Conservation (phyloP, 371 early-diverging fungal species). For the Zancudomyces culisetae region DNA sequence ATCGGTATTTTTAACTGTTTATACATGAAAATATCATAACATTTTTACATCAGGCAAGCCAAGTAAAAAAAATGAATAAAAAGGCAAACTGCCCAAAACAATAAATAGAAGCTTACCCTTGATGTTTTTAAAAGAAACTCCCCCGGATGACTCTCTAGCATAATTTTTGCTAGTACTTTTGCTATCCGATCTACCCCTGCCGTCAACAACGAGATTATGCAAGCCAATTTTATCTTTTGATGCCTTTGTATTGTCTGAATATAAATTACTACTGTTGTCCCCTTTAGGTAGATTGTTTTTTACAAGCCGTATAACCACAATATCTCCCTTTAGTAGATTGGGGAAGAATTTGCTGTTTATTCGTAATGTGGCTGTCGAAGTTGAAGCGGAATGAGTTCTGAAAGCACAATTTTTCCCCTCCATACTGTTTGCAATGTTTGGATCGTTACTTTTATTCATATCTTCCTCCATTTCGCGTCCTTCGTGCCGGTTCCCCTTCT, state of each 20-base stretch:
- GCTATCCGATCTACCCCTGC: neutral
- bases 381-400: conserved; percentile 1
- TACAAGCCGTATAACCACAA: conserved; percentile 37
- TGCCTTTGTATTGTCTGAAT: neutral
- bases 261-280: neutral
- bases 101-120: no score
- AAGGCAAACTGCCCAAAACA: no score
- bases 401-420: neutral
- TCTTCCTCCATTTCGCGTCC: neutral
- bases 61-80: no score
- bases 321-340: conserved; percentile 47
- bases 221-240: no score
- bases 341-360: conserved; percentile 69
- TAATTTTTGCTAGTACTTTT: neutral
- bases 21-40: no score
- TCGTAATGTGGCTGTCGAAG: conserved; percentile 35
- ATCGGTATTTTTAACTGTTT: no score
- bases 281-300: no score
- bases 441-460: neutral
- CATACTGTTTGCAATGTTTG: neutral
- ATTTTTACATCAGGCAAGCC: no score
- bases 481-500: no score
- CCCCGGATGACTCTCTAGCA: neutral
- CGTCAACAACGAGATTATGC: neutral
- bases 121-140: neutral